Evolutionary conservation across 129 eudicot species (phyloP).

Genomic region (Lactuca sativa): DNA sequence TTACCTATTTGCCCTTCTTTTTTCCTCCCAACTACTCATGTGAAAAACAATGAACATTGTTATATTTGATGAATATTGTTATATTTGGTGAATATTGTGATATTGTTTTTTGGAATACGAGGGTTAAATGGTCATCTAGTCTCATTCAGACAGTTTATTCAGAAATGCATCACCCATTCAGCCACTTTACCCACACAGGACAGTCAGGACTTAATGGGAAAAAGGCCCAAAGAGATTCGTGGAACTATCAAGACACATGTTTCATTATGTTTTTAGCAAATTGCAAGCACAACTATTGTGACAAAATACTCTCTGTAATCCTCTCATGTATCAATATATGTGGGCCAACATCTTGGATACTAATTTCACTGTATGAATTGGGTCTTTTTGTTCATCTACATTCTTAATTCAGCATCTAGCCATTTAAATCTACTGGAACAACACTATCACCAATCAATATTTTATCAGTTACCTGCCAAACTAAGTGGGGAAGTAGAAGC

Average conservation of each 20-base stretch:
- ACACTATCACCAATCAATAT: too few species aligned
- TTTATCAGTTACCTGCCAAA: constrained; percentile 77
- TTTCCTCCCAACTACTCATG: background rate
- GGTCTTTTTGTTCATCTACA: background rate
- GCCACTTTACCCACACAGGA: background rate
- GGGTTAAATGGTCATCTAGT: background rate
- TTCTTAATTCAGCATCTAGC: background rate
- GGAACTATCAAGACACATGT: background rate
- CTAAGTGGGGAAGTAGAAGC: constrained; percentile 90
- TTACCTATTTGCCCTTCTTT: background rate
- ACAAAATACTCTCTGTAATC: background rate
- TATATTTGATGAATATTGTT: background rate
- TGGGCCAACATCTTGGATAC: background rate
- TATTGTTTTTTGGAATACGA: background rate
- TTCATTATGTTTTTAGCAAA: too few species aligned
- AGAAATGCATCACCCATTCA: background rate
- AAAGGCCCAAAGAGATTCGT: background rate
- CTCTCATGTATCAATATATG: background rate
- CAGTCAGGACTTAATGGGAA: background rate
- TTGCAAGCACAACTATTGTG: background rate
- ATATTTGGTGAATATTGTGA: background rate
- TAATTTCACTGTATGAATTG: background rate
- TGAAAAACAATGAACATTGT: background rate
- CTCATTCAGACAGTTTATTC: background rate
- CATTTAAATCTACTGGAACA: too few species aligned